phyloP scores from a whole-genome alignment of 1,284 basidiomycete species.

The Sanghuangporus weigelae region DNA sequence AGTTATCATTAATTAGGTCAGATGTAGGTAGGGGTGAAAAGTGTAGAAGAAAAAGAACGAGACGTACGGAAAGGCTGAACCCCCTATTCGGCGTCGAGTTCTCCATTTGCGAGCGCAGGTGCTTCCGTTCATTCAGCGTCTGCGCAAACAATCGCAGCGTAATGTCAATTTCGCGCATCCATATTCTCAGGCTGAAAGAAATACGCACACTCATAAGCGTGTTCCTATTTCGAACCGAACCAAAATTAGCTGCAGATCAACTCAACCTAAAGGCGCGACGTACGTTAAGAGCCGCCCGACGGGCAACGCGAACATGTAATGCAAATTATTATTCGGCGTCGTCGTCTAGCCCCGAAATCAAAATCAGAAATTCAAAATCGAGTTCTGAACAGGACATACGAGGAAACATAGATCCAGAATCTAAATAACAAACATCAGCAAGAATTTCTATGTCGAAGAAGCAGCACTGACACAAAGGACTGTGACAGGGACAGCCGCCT shows the following conservation, averaged over 20 bases:
- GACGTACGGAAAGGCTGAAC: slow-evolving; percentile 2
- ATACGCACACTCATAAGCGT: slow-evolving; percentile 8
- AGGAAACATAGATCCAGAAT: slow-evolving; percentile 7
- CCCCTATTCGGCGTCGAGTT: slow-evolving; percentile 1
- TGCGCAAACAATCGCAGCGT: background rate
- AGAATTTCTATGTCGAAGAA: background rate
- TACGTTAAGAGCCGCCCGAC: slow-evolving; percentile 11
- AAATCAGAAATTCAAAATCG: background rate
- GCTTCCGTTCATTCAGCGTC: slow-evolving; percentile 14
- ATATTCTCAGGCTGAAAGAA: background rate
- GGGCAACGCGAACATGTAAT: slow-evolving; percentile 15
- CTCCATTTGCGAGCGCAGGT: slow-evolving; percentile 5
- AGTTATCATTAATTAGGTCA: background rate
- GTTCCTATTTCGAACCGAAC: background rate
- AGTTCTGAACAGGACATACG: background rate
- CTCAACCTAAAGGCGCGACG: background rate
- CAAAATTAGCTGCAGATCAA: background rate
- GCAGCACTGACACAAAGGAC: slow-evolving; percentile 8
- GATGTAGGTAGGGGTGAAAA: background rate
- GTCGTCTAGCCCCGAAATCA: background rate
- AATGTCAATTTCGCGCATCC: background rate
- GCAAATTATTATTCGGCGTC: slow-evolving; percentile 9
- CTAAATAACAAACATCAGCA: background rate
- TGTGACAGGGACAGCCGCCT: slow-evolving; percentile 10
- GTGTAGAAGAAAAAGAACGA: background rate